Percentiles rank a stretch among this genome's conserved stretches.
Conservation (phyloP, 352 stramenopile genomes). For the Globisporangium orthogonon region DNA sequence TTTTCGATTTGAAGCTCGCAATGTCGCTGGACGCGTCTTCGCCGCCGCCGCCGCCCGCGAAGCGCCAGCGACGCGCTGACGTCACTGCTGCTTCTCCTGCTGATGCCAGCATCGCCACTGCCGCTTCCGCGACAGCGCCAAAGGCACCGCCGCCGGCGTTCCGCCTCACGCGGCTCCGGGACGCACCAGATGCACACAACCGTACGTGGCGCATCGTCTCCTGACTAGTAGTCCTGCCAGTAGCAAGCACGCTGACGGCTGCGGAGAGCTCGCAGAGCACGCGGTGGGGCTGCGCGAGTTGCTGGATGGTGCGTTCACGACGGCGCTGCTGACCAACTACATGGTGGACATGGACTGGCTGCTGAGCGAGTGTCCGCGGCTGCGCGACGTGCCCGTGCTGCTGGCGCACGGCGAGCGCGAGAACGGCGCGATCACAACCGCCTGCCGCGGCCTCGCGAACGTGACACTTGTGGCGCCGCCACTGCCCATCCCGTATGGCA, state of each 20-base stretch:
- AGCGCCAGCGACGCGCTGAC: constrained; percentile 1
- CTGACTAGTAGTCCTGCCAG: no score
- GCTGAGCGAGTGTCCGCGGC: constrained; percentile 47
- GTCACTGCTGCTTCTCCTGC: no score
- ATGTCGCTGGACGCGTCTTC: not conserved
- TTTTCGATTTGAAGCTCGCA: no score
- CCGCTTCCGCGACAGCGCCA: not conserved
- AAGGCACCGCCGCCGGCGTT: constrained; percentile 15
- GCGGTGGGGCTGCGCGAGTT: constrained; percentile 38
- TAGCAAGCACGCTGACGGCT: no score
- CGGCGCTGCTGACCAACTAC: constrained; percentile 77
- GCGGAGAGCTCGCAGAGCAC: constrained; percentile 18
- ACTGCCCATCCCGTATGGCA: constrained; percentile 78
- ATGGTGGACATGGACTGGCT: constrained; percentile 78
- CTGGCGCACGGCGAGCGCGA: constrained; percentile 74
- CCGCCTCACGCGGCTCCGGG: constrained; percentile 30
- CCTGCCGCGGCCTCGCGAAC: constrained; percentile 53
- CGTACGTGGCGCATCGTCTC: constrained; percentile 15
- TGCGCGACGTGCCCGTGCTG: constrained; percentile 58
- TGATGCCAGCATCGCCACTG: no score
- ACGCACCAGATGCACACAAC: constrained; percentile 33
- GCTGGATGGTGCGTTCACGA: constrained; percentile 49
- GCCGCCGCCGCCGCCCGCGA: not conserved
- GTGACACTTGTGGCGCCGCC: constrained; percentile 55
- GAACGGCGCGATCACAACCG: constrained; percentile 37